These are phyloP conservation scores for Phylloporus sp. DNA, from an alignment of 768 basidiomycete genomes.

Conservation along the genomic window DNA sequence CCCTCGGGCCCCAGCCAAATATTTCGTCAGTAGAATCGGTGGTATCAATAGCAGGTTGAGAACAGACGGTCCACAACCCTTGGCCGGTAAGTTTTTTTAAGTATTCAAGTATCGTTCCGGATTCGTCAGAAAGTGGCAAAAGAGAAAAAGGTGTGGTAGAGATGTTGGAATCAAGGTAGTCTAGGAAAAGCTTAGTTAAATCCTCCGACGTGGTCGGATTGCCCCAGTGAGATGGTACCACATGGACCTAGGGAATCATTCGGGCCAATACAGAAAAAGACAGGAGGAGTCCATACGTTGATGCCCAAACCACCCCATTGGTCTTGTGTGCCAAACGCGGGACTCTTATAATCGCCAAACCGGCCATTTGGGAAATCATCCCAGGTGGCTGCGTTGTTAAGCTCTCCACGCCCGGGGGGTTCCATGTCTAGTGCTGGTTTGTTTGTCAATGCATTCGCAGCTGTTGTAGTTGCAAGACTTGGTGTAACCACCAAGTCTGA, in stretches of 20 bases:
- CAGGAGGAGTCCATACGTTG: slow-evolving; percentile 38
- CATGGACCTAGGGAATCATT: slow-evolving; percentile 44
- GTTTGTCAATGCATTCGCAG: slow-evolving; percentile 51
- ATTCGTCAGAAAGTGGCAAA: slow-evolving; percentile 77
- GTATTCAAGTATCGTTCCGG: slow-evolving; percentile 71
- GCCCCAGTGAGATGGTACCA: slow-evolving; percentile 73
- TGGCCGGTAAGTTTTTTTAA: slow-evolving; percentile 70
- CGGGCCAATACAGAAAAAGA: background rate
- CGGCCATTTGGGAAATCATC: slow-evolving; percentile 98
- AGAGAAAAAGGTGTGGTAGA: slow-evolving; percentile 86
- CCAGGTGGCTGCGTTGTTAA: slow-evolving; percentile 77
- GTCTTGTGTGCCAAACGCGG: slow-evolving; percentile 83
- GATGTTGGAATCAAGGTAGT: slow-evolving; percentile 71
- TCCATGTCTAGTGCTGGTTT: slow-evolving; percentile 51
- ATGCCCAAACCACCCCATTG: slow-evolving; percentile 72
- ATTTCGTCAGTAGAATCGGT: slow-evolving; percentile 66
- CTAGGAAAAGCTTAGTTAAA: slow-evolving; percentile 74
- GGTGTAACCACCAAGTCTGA: slow-evolving; percentile 56
- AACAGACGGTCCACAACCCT: slow-evolving; percentile 96
- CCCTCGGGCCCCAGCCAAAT: slow-evolving; percentile 91
- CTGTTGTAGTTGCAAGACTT: slow-evolving; percentile 58
- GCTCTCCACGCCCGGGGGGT: slow-evolving; percentile 60
- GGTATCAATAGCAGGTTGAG: slow-evolving; percentile 91
- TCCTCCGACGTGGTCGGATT: slow-evolving; percentile 57
- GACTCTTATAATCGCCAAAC: slow-evolving; percentile 96